phyloP scores from a whole-genome alignment of 176 grass and related monocot genomes.

The Eragrostis curvula region DNA sequence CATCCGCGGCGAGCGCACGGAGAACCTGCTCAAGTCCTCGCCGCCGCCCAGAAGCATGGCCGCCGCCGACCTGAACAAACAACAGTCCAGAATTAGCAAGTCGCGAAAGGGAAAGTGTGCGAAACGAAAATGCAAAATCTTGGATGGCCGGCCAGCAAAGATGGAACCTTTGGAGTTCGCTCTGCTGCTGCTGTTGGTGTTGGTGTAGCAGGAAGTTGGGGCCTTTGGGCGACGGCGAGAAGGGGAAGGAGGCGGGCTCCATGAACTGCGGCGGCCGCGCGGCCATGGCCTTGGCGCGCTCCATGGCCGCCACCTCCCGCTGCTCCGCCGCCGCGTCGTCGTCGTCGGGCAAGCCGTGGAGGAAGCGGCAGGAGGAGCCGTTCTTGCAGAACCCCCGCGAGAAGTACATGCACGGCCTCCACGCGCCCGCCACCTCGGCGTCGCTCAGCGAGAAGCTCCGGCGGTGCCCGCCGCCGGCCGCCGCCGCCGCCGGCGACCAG shows the following conservation, averaged over 20 bases:
- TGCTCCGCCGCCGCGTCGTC: slow-evolving; percentile 55
- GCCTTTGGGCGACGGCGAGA: slow-evolving; percentile 59
- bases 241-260: slow-evolving; percentile 66
- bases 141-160: slow-evolving; percentile 13
- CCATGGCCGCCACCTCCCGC: slow-evolving; percentile 11
- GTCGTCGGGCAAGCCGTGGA: slow-evolving; percentile 32
- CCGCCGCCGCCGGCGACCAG: slow-evolving; percentile 31
- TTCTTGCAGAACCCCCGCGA: slow-evolving; percentile 57
- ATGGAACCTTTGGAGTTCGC: slow-evolving; percentile 62
- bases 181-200: slow-evolving; percentile 50
- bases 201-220: slow-evolving; percentile 56
- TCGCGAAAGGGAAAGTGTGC: background rate
- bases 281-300: slow-evolving; percentile 48
- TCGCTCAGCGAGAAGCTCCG: slow-evolving; percentile 39
- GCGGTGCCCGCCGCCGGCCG: slow-evolving; percentile 21
- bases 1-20: slow-evolving; percentile 52
- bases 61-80: slow-evolving; percentile 45
- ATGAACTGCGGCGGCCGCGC: slow-evolving; percentile 48
- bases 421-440: slow-evolving; percentile 27
- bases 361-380: slow-evolving; percentile 56
- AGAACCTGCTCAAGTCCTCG: slow-evolving; percentile 62
- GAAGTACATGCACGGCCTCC: slow-evolving; percentile 62
- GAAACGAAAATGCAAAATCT: background rate
- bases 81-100: background rate
- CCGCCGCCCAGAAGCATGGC: slow-evolving; percentile 45